Evolutionary conservation across 2,329 filamentous ascomycete genomes (phyloP).

Genomic region (Elsinoe necatrix): DNA sequence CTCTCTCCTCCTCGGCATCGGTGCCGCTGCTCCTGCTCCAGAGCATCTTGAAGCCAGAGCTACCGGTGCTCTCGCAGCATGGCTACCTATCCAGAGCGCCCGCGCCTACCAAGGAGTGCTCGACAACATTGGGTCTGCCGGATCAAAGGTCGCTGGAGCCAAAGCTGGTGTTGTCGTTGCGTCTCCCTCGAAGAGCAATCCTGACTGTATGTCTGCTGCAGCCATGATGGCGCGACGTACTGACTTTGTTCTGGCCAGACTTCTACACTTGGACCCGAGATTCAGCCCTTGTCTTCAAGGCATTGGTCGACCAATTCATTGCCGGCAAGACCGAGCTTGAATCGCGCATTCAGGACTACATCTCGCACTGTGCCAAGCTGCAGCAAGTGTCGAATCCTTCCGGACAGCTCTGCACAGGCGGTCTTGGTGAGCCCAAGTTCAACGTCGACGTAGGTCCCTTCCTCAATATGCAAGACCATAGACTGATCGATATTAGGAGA

Average conservation of each 20-base stretch:
- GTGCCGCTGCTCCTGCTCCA: conserved; percentile 17
- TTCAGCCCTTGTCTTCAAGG: conserved; percentile 61
- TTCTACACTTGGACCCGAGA: conserved; percentile 75
- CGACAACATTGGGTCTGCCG: conserved; percentile 48
- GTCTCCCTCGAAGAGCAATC: conserved; percentile 46
- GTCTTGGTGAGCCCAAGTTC: conserved; percentile 67
- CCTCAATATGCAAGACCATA: not conserved
- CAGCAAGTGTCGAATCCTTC: conserved; percentile 64
- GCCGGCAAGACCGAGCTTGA: conserved; percentile 53
- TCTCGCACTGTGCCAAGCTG: conserved; percentile 56
- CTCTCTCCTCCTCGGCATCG: conserved; percentile 14
- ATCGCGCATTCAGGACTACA: conserved; percentile 57
- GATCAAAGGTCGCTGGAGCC: conserved; percentile 41
- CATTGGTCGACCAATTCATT: conserved; percentile 58
- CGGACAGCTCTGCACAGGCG: conserved; percentile 44
- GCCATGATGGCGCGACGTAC: not conserved
- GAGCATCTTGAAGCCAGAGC: conserved; percentile 18
- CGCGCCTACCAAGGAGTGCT: conserved; percentile 46
- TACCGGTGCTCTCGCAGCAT: conserved; percentile 24
- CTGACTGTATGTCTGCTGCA: conserved; percentile 41
- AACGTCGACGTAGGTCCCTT: conserved; percentile 50
- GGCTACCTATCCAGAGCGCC: conserved; percentile 38
- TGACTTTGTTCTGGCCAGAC: conserved; percentile 39
- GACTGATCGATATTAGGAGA: conserved; percentile 4
- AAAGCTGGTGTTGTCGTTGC: conserved; percentile 46